Base-by-base conservation (phyloP, 257 asterid genomes). In the Solanum virginianum region DNA sequence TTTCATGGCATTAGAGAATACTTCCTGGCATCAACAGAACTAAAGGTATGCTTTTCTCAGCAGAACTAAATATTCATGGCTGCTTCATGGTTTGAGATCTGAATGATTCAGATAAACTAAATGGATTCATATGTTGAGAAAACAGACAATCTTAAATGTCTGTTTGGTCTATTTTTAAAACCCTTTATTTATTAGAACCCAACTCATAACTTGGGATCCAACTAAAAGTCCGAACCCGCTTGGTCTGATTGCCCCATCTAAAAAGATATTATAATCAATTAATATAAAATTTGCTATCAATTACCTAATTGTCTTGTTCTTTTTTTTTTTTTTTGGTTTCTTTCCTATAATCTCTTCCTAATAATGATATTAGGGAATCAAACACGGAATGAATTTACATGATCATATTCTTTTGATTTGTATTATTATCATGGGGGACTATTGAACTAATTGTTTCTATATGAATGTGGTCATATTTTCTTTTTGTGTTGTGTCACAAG, bases 1-100 rank as follows among this genome's bases (percentile, higher is more conserved):
- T 96, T 96, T 86, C 98, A 94, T 70, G 99, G 98, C 62, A 96
- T 96, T 87, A 94, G 98, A 90, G 99, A 96, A 87, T 96, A 96
- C 87, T 93, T 94, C 90, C 89, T 96, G 85, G 98, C 99, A 22
- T 96, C 99, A 71, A 94, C 95, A 13, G 98, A 96, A 84, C 89
- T 96, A 80, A 96, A 94, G 98, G 99, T 92, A 87, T n/a, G 43
- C 16, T 10, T 66, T 24, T 69, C 60, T 74, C 54, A 29, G 36
- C 87, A n/a, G 74, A 41, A 59, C 63, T 68, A 70, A 29, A 18
- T 68, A 20, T 54, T 20, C 39, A 53, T 69, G 65, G 45, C 82
- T 29, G 26, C 7, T 79, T 26, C 29, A 79, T 53, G 45, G 49
- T 41, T 54, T 79, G 47, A 16, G 36, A 79, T 53, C 47, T 51